A percentile compares a stretch with the other conserved stretches of the same genome.
These are phyloP conservation scores for Cordyceps fumosorosea DNA, from an alignment of 2,329 filamentous ascomycete species.

Conservation along the genomic window DNA sequence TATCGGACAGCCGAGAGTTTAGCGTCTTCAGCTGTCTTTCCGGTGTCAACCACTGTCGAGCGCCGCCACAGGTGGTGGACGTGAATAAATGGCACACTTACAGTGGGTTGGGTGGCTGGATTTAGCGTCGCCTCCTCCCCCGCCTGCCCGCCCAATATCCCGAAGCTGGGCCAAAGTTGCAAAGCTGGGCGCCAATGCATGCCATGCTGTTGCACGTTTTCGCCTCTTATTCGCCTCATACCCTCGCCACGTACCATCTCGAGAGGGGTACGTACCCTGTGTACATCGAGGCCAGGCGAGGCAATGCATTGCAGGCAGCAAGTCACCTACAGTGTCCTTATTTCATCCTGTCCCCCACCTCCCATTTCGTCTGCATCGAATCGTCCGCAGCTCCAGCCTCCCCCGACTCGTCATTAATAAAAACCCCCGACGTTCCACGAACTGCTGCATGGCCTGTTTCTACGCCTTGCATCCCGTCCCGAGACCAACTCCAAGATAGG, in stretches of 20 bases:
- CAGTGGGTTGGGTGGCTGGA: not conserved
- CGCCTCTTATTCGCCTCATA: slow-evolving; percentile 1
- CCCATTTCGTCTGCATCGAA: not conserved
- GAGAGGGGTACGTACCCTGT: not conserved
- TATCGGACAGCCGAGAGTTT: not conserved
- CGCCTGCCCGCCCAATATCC: not conserved
- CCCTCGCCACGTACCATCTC: too few relatives aligned
- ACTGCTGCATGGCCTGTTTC: slow-evolving; percentile 3
- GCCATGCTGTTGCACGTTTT: not conserved
- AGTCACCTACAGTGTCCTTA: not conserved
- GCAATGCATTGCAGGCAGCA: too few relatives aligned
- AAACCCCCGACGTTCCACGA: slow-evolving; percentile 2
- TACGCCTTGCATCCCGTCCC: slow-evolving; percentile 2
- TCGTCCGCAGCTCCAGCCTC: not conserved
- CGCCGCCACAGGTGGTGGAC: too few relatives aligned
- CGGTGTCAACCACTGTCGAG: too few relatives aligned
- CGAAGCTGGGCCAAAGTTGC: not conserved
- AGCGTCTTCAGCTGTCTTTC: not conserved
- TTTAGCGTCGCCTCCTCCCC: not conserved
- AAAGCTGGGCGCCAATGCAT: slow-evolving; percentile 9
- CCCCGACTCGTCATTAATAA: not conserved
- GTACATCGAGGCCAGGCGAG: not conserved
- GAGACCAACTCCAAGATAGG: not conserved
- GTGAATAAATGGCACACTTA: not conserved
- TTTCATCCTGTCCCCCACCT: not conserved